A percentile compares a stretch with the other conserved stretches of the same genome.
Conservation (phyloP, 2,329 filamentous ascomycete species). For the Aureobasidium sp. region DNA sequence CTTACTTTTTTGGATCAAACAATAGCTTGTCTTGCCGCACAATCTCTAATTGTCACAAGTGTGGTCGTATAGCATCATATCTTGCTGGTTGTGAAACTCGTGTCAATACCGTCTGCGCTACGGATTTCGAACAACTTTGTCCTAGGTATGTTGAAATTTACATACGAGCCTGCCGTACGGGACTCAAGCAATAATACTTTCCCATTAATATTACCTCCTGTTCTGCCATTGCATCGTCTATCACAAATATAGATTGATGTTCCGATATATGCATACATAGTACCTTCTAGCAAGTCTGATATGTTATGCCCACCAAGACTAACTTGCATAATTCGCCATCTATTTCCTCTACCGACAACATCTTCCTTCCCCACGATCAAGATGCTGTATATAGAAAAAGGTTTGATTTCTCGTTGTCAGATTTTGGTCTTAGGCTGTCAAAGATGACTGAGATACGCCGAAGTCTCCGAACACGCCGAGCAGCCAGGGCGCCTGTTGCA, state of each 20-base stretch:
- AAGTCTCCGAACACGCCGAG: not conserved
- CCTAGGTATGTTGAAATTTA: not conserved
- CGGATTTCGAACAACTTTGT: not conserved
- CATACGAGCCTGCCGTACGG: not conserved
- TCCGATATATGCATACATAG: not conserved
- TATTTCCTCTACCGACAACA: not conserved
- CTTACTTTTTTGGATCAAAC: not conserved
- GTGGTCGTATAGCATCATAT: not conserved
- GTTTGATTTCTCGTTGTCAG: constrained; percentile 2
- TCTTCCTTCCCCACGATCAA: not conserved
- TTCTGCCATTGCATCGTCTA: not conserved
- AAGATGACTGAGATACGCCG: not conserved
- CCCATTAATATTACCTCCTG: not conserved
- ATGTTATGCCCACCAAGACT: not conserved
- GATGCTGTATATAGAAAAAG: not conserved
- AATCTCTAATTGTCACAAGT: not conserved
- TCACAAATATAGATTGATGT: not conserved
- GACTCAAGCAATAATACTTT: not conserved
- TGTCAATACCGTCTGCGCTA: not conserved
- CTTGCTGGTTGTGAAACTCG: not conserved
- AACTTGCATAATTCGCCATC: not conserved
- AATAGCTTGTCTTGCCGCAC: not conserved
- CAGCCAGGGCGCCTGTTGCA: not conserved
- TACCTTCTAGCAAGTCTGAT: not conserved
- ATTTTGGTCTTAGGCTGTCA: not conserved